phyloP scores from a whole-genome alignment of 2,329 filamentous ascomycete genomes.

The Talaromyces atroroseus region DNA sequence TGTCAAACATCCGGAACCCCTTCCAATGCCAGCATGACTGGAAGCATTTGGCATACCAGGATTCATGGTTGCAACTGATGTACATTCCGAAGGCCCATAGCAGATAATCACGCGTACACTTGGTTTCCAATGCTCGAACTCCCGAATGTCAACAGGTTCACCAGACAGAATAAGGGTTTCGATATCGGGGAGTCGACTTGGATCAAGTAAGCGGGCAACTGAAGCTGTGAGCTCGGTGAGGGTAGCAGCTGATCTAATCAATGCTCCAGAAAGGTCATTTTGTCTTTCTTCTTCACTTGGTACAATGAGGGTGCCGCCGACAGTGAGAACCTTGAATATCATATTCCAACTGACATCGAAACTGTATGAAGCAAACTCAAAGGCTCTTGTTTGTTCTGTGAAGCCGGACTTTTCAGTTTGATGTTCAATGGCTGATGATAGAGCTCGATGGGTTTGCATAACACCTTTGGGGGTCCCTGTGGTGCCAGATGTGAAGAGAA shows the following conservation, averaged over 20 bases:
- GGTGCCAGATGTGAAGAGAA: constrained; percentile 11
- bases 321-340: background rate
- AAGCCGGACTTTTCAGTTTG: constrained; percentile 45
- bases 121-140: constrained; percentile 11
- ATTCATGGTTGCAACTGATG: background rate
- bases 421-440: constrained; percentile 45
- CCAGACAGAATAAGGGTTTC: background rate
- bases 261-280: background rate
- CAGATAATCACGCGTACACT: background rate
- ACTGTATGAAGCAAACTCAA: background rate
- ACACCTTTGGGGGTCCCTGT: constrained; percentile 10
- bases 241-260: background rate
- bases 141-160: background rate
- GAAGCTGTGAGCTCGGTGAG: background rate
- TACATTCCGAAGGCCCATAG: constrained; percentile 9
- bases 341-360: constrained; percentile 1
- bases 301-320: background rate
- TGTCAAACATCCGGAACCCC: constrained; percentile 16
- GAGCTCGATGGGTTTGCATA: background rate
- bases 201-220: background rate
- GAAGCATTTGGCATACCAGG: constrained; percentile 15
- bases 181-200: background rate
- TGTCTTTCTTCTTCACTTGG: background rate
- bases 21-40: constrained; percentile 20
- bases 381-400: background rate